phyloP scores from a whole-genome alignment of 768 basidiomycete species.

The Strobilomyces echinocephalus region DNA sequence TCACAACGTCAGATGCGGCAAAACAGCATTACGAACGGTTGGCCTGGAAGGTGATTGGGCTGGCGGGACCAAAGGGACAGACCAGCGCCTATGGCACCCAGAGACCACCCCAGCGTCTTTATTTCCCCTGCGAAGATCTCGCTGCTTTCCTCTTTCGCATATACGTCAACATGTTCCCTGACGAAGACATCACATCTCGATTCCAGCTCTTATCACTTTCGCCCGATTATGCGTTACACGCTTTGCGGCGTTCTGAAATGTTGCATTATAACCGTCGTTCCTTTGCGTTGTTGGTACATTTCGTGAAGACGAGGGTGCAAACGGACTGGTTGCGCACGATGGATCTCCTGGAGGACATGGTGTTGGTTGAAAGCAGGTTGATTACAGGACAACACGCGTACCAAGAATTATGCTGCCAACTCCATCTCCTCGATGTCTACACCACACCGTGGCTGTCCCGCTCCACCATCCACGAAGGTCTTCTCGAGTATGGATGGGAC shows the following conservation, averaged over 20 bases:
- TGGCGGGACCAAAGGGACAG: background rate
- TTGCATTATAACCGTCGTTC: conserved; percentile 45
- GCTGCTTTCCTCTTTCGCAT: conserved; percentile 18
- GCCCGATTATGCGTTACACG: background rate
- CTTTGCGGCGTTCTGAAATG: conserved; percentile 9
- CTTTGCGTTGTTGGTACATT: conserved; percentile 42
- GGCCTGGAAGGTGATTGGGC: conserved; percentile 18
- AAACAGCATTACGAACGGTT: conserved; percentile 24
- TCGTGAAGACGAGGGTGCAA: conserved; percentile 34
- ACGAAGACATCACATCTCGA: conserved; percentile 15
- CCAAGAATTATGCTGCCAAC: conserved; percentile 43
- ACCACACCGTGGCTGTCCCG: conserved; percentile 13
- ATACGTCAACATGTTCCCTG: conserved; percentile 25
- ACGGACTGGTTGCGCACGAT: conserved; percentile 43
- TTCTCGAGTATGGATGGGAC: background rate
- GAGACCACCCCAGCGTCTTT: background rate
- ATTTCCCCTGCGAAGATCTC: conserved; percentile 18
- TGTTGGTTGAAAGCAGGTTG: conserved; percentile 7
- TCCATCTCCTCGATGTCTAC: conserved; percentile 39
- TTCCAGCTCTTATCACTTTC: conserved; percentile 1
- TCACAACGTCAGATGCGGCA: background rate
- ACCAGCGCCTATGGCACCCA: too few relatives aligned
- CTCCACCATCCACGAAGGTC: background rate
- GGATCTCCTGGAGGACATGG: conserved; percentile 25
- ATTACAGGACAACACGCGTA: conserved; percentile 28